Evolutionary conservation across 495 filamentous ascomycete genomes (phyloP), one percentile per base, ranked within the genome.

Genomic region (Elaphomyces granulatus): DNA sequence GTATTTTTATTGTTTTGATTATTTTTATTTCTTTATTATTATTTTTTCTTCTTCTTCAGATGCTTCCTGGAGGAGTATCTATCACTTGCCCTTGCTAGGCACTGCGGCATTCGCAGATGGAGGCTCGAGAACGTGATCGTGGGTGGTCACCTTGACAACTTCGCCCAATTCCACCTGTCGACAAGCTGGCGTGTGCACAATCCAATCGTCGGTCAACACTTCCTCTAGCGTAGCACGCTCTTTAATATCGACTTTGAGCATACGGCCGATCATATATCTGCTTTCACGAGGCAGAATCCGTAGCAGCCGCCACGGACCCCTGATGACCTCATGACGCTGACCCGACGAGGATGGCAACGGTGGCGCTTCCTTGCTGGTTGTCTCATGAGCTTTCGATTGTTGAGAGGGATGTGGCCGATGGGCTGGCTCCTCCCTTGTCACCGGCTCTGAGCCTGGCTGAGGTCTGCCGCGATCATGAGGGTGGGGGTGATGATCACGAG

Each of bases 241-340:
- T 47, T 75, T 82, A 3, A 90, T 87, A 48, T 90, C 75, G 31
- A 94, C 66, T 49, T 93, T 87, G 36, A 98, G 68, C 90, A 98
- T 98, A 32, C 82, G 72, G 16, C 82, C 80, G 38, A 98, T 86
- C 43, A 98, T 83, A 49, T 84, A 76, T 20, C 90, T 68, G 39
- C 76, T 92, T 60, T 96, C 90, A 44, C 90, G 72, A 7, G 90
- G 90, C 2, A 98, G 71, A 4, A 96, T 70, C 37, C 90, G 75
- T n/a, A 98, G 71, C 41, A 98, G 71, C 30, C 90, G 77, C 81
- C 87, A 92, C 8, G 92, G 92, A 0, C 90, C 90, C 51, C 85
- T 86, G 50, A 95, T 84, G 2, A 86, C 73, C 48, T 87, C 80
- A 41, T 63, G 64, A n/a, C 61, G 64, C 47, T 75, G 80, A 37